A percentile compares a stretch with the other conserved stretches of the same genome.
Conservation (phyloP, 2,329 filamentous ascomycete genomes). For the Aspergillus fructus region DNA sequence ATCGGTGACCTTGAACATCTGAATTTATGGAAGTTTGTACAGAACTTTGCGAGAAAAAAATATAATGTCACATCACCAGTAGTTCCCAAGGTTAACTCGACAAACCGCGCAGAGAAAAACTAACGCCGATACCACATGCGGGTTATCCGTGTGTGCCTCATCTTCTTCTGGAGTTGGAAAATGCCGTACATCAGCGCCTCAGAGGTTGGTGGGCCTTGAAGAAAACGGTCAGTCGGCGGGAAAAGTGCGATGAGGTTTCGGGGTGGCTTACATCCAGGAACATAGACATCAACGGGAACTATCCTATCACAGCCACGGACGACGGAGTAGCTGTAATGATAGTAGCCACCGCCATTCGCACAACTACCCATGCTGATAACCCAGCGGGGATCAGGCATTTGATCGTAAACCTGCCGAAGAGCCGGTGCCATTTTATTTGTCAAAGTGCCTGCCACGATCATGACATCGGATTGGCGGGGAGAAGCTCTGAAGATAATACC, state of each 20-base stretch:
- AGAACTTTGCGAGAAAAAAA: slow-evolving; percentile 4
- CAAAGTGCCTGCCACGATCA: slow-evolving; percentile 90
- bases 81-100: neutral
- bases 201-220: slow-evolving; percentile 51
- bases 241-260: slow-evolving; percentile 32
- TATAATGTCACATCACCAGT: slow-evolving; percentile 7
- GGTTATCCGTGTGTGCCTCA: slow-evolving; percentile 59
- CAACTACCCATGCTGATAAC: slow-evolving; percentile 83
- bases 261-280: slow-evolving; percentile 65
- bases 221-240: slow-evolving; percentile 1
- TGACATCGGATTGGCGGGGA: slow-evolving; percentile 83
- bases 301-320: slow-evolving; percentile 75
- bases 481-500: slow-evolving; percentile 90
- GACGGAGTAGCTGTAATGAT: slow-evolving; percentile 82
- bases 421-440: slow-evolving; percentile 97
- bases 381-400: slow-evolving; percentile 93
- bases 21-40: slow-evolving; percentile 5
- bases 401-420: slow-evolving; percentile 86
- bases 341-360: slow-evolving; percentile 83
- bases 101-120: slow-evolving; percentile 4
- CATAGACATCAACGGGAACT: slow-evolving; percentile 81
- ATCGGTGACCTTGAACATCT: neutral
- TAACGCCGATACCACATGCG: slow-evolving; percentile 59
- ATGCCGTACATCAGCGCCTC: slow-evolving; percentile 64
- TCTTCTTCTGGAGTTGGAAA: slow-evolving; percentile 79